phyloP scores from a whole-genome alignment of 441 rosid species.

The Mallotus japonicus region DNA sequence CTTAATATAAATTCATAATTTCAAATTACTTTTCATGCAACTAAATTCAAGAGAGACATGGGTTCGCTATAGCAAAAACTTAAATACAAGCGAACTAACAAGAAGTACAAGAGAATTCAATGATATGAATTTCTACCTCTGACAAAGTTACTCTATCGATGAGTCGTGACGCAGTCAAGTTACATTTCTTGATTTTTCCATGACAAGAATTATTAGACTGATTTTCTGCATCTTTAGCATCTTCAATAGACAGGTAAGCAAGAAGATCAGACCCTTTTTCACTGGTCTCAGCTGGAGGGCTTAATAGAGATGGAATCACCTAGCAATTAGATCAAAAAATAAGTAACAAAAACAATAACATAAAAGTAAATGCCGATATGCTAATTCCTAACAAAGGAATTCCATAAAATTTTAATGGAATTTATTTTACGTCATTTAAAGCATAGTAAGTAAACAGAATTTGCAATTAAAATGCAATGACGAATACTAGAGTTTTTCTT shows the following conservation, averaged over 20 bases:
- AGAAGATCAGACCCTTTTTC: conserved; percentile 40
- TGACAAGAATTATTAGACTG: conserved; percentile 31
- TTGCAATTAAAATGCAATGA: too few relatives aligned
- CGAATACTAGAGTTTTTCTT: too few relatives aligned
- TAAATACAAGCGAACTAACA: neutral
- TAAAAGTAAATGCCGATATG: neutral
- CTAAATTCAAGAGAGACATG: conserved; percentile 3
- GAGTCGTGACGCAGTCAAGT: conserved; percentile 59
- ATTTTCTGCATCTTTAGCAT: conserved; percentile 30
- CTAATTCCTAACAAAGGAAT: too few relatives aligned
- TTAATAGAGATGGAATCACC: conserved; percentile 79
- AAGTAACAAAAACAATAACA: neutral
- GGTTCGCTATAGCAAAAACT: neutral
- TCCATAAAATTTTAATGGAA: too few relatives aligned
- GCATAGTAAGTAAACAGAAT: too few relatives aligned
- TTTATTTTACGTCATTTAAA: too few relatives aligned
- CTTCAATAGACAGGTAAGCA: conserved; percentile 71
- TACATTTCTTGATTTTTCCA: conserved; percentile 71
- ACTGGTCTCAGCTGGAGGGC: conserved; percentile 35
- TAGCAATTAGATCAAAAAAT: conserved; percentile 28
- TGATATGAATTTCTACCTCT: conserved; percentile 48
- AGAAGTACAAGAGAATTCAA: conserved; percentile 10
- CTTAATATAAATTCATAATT: neutral
- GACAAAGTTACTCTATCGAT: conserved; percentile 58
- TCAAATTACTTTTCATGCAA: neutral